phyloP scores from a whole-genome alignment of 2,329 filamentous ascomycete species.

The Cercospora zeae-maydis region DNA sequence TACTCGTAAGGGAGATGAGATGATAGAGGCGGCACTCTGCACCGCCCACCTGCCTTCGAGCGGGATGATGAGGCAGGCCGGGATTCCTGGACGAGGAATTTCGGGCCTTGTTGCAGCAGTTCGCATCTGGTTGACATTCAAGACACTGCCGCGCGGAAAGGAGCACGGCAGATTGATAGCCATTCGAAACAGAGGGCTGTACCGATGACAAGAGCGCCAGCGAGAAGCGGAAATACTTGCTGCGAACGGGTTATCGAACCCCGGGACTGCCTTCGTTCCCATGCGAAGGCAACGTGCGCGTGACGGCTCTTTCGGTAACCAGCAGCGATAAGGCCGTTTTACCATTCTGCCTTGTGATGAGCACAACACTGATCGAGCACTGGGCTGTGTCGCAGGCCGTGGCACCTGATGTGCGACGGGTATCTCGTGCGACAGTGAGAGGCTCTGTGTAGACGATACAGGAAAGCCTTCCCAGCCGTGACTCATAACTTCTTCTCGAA shows the following conservation, averaged over 20 bases:
- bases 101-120: neutral
- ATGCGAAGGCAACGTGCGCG: neutral
- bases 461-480: neutral
- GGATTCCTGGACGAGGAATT: neutral
- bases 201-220: neutral
- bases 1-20: neutral
- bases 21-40: neutral
- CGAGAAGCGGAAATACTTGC: neutral
- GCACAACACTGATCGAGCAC: neutral
- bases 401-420: neutral
- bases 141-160: neutral
- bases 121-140: conserved; percentile 1
- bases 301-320: neutral
- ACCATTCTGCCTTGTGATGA: neutral
- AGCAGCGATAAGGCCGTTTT: neutral
- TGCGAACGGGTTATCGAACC: neutral
- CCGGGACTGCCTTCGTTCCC: neutral
- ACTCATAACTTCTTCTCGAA: neutral
- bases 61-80: neutral
- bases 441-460: neutral
- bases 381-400: neutral
- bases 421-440: neutral
- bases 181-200: neutral
- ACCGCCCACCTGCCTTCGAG: neutral
- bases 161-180: neutral